A percentile compares a stretch with the other conserved stretches of the same genome.
These are phyloP conservation scores for Scedosporium apiospermum DNA, from an alignment of 2,329 filamentous ascomycete genomes.

Conservation along the genomic window DNA sequence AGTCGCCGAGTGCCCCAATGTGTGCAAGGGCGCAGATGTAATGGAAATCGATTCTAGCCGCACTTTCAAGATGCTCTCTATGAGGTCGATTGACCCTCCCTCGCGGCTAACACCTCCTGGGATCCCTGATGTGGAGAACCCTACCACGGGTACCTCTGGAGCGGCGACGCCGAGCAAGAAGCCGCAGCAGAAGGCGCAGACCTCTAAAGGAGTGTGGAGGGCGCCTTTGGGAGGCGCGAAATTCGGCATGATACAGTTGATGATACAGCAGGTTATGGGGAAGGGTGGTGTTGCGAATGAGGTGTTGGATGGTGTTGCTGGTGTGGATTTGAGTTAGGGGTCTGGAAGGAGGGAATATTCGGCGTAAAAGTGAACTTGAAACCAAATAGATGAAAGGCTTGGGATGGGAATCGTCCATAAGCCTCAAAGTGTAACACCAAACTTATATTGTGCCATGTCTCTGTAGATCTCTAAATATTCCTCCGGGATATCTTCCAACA, in stretches of 20 bases:
- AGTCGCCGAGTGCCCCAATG: conserved; percentile 41
- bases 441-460: too few relatives aligned
- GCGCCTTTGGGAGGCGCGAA: conserved; percentile 77
- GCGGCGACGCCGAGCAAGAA: conserved; percentile 25
- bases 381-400: neutral
- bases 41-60: conserved; percentile 33
- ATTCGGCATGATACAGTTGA: conserved; percentile 58
- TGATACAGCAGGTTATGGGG: conserved; percentile 69
- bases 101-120: conserved; percentile 64
- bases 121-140: conserved; percentile 54
- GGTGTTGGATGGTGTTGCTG: conserved; percentile 71
- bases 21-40: conserved; percentile 14
- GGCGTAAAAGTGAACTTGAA: neutral
- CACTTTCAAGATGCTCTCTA: conserved; percentile 52
- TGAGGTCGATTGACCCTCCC: conserved; percentile 66
- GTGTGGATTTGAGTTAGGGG: conserved; percentile 50
- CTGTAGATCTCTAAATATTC: neutral
- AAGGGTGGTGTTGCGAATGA: conserved; percentile 77
- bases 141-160: conserved; percentile 34
- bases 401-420: neutral
- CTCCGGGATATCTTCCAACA: neutral
- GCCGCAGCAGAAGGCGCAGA: conserved; percentile 25
- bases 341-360: neutral
- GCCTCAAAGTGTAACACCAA: too few relatives aligned
- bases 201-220: conserved; percentile 67